A percentile compares a stretch with the other conserved stretches of the same genome.
These are phyloP conservation scores for Lithospermum erythrorhizon DNA, from an alignment of 257 asterid species.

Conservation along the genomic window DNA sequence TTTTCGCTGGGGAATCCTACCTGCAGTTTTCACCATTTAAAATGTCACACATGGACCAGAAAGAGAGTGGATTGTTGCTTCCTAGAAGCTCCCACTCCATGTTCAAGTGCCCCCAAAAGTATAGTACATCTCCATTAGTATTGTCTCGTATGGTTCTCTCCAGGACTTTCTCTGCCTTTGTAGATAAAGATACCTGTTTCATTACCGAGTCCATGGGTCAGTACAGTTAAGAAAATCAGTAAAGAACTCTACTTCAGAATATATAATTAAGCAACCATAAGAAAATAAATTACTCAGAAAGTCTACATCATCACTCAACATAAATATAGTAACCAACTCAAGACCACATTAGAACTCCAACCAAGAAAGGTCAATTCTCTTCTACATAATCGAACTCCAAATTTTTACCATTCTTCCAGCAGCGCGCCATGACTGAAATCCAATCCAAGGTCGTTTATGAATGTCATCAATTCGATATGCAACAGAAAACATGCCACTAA, in stretches of 20 bases:
- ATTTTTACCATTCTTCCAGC: conserved; percentile 69
- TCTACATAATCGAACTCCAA: not conserved
- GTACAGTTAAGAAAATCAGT: conserved; percentile 2
- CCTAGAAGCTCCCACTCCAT: conserved; percentile 58
- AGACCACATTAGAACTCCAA: not conserved
- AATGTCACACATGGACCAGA: conserved; percentile 95
- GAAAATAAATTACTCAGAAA: not conserved
- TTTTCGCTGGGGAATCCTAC: conserved; percentile 20
- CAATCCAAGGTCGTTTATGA: conserved; percentile 97
- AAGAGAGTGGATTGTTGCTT: conserved; percentile 57
- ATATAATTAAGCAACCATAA: not conserved
- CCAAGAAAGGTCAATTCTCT: conserved; percentile 5
- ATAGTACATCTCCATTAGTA: conserved; percentile 71
- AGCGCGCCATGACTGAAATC: conserved; percentile 99
- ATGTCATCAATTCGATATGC: conserved; percentile 76
- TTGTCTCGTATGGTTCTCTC: conserved; percentile 63
- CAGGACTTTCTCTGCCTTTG: conserved; percentile 61
- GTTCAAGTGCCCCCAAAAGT: conserved; percentile 71
- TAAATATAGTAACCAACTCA: not conserved
- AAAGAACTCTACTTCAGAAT: not conserved
- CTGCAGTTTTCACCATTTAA: conserved; percentile 95
- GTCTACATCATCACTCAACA: not conserved
- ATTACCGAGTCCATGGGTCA: not conserved
- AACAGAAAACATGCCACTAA: conserved; percentile 91
- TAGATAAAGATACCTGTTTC: conserved; percentile 62